phyloP scores from a whole-genome alignment of 768 basidiomycete species.

The Clitopilus hobsonii region DNA sequence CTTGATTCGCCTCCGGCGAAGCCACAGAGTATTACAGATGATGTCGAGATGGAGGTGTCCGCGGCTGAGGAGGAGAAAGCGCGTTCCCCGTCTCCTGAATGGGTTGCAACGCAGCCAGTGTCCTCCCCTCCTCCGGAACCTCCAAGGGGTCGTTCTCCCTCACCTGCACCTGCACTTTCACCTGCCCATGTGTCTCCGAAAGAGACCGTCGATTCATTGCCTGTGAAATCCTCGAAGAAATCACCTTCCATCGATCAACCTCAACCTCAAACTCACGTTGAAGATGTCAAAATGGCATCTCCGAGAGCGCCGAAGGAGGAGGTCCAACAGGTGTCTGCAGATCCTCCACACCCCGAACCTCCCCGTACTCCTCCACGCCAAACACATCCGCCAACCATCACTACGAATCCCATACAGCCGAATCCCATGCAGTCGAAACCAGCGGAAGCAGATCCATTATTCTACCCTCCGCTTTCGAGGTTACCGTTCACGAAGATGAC shows the following conservation, averaged over 20 bases:
- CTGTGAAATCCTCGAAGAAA: background rate
- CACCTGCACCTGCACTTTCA: background rate
- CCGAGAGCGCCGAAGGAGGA: conserved; percentile 8
- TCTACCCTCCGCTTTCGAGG: conserved; percentile 35
- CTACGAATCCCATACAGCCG: background rate
- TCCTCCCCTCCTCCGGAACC: too few relatives aligned
- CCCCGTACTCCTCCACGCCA: conserved; percentile 7
- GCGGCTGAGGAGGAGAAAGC: background rate
- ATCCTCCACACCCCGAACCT: conserved; percentile 3
- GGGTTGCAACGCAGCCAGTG: background rate
- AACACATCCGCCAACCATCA: too few relatives aligned
- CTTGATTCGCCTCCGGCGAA: background rate
- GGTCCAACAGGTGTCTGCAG: too few relatives aligned
- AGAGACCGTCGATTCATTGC: background rate
- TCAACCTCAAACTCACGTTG: background rate
- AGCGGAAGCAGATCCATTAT: conserved; percentile 15
- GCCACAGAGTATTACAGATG: conserved; percentile 5
- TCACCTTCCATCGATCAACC: background rate
- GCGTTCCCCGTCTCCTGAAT: conserved; percentile 4
- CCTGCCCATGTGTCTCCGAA: background rate
- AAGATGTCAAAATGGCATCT: conserved; percentile 25
- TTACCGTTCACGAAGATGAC: conserved; percentile 39
- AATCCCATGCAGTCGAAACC: conserved; percentile 6
- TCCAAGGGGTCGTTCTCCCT: background rate
- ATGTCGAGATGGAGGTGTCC: background rate